Percentiles rank a stretch among this genome's conserved stretches.
phyloP scores from a whole-genome alignment of 495 filamentous ascomycete genomes.

The Aspergillus asperescens region DNA sequence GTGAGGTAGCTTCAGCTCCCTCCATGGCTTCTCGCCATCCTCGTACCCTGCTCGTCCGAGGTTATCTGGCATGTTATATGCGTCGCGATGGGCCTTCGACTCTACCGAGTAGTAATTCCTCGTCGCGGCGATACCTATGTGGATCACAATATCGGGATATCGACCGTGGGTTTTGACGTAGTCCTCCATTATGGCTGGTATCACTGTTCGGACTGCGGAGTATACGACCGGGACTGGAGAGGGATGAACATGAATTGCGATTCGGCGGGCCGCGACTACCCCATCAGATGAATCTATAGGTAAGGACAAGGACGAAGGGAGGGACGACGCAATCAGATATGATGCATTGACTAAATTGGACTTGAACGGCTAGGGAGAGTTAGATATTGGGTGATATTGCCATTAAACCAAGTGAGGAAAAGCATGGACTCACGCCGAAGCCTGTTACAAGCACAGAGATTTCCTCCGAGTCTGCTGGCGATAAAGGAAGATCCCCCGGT shows the following conservation, averaged over 20 bases:
- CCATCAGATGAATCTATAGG: conserved; percentile 14
- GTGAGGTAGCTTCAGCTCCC: conserved; percentile 34
- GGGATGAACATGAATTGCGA: conserved; percentile 62
- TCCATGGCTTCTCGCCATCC: conserved; percentile 46
- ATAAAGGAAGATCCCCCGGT: conserved; percentile 14
- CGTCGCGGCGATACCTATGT: conserved; percentile 77
- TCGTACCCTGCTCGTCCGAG: conserved; percentile 53
- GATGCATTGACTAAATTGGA: conserved; percentile 64
- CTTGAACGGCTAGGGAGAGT: conserved; percentile 56
- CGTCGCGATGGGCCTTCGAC: conserved; percentile 62
- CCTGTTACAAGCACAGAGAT: conserved; percentile 67
- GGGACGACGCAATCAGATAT: conserved; percentile 60
- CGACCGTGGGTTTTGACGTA: conserved; percentile 34
- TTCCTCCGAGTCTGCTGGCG: conserved; percentile 31
- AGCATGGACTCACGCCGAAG: conserved; percentile 56
- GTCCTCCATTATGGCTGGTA: conserved; percentile 53
- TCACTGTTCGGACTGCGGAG: conserved; percentile 50
- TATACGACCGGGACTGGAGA: conserved; percentile 67
- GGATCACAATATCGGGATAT: conserved; percentile 61
- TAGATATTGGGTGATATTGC: conserved; percentile 7
- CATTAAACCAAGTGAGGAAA: conserved; percentile 7
- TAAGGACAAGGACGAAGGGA: conserved; percentile 30
- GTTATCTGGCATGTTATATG: conserved; percentile 66
- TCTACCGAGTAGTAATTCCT: conserved; percentile 66
- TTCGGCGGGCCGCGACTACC: conserved; percentile 35